Evolutionary conservation across 345 rosid genomes (phyloP).

Genomic region (Hibiscus tridactylites): DNA sequence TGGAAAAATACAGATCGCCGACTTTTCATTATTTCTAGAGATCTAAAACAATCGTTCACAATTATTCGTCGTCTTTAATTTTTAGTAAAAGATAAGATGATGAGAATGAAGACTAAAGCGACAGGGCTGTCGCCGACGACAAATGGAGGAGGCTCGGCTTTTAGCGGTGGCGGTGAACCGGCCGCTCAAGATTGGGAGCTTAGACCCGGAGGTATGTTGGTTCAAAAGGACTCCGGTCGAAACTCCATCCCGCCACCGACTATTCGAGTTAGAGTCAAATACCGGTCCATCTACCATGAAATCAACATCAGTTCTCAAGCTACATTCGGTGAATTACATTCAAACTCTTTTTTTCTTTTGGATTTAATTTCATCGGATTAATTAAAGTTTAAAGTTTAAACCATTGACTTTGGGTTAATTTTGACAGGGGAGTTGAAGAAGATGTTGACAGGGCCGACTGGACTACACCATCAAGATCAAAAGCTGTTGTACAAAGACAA

Average conservation of each 20-base stretch:
- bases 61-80: not conserved
- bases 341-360: not conserved
- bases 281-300: constrained; percentile 78
- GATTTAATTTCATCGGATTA: not conserved
- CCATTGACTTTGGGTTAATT: not conserved
- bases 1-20: constrained; percentile 26
- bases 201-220: constrained; percentile 98
- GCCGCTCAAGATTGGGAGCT: constrained; percentile 75
- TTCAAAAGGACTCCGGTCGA: constrained; percentile 80
- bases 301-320: constrained; percentile 75
- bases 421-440: constrained; percentile 91
- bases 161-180: constrained; percentile 25
- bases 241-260: constrained; percentile 62
- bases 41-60: constrained; percentile 19
- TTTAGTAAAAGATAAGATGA: constrained; percentile 22
- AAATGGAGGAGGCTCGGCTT: constrained; percentile 38
- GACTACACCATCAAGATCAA: constrained; percentile 88
- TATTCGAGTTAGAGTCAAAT: constrained; percentile 83
- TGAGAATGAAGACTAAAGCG: constrained; percentile 62
- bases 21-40: constrained; percentile 15
- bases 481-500: constrained; percentile 82
- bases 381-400: not conserved
- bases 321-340: constrained; percentile 57
- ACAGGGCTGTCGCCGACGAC: constrained; percentile 33
- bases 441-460: constrained; percentile 79